Base-by-base conservation (phyloP, 768 basidiomycete genomes). In the Collybiopsis confluens region DNA sequence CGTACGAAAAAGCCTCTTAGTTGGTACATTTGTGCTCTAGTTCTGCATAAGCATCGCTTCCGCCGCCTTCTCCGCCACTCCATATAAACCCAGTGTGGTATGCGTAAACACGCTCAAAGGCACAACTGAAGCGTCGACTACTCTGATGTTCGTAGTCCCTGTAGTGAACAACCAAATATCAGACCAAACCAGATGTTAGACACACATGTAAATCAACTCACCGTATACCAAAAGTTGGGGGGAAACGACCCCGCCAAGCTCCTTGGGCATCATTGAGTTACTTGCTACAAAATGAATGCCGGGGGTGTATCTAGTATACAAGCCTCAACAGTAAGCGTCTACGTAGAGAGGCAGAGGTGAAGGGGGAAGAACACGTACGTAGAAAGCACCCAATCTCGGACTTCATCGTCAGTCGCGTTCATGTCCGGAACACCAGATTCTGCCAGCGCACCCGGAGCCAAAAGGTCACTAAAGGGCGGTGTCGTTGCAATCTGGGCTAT, bases 121-220 rank as follows among this genome's bases (percentile, higher is more conserved):
- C 24, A 67, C 38, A 37, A 68, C 57, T n/a, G 58, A 60, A 9
- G 65, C 65, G 52, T 67, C 67, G 8, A 63, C 63, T 5, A 68
- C 61, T 10, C 64, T 61, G 6, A 69, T 56, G 52, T 60, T 60
- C n/a, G 56, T 58, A 10, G 56, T 58, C 11, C 56, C 59, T 57
- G 21, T 0, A 10, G 4, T 7, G n/a, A 15, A 41, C 11, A 7
- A 43, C 24, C 11, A 27, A 44, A n/a, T 23, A 35, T 20, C 13
- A 15, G 9, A 18, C 40, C n/a, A 30, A 40, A 43, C 18, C 45
- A 11, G 3, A 13, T 36, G 26, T 16, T 40, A 16, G 30, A 7
- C 28, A 5, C 16, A 44, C 11, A 24, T 2, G 16, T 24, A 26
- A 10, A 4, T 26, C 20, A 4, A 43, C 53, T 18, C n/a, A 56